phyloP scores from a whole-genome alignment of 176 grass and related monocot genomes.

The Canna indica region DNA sequence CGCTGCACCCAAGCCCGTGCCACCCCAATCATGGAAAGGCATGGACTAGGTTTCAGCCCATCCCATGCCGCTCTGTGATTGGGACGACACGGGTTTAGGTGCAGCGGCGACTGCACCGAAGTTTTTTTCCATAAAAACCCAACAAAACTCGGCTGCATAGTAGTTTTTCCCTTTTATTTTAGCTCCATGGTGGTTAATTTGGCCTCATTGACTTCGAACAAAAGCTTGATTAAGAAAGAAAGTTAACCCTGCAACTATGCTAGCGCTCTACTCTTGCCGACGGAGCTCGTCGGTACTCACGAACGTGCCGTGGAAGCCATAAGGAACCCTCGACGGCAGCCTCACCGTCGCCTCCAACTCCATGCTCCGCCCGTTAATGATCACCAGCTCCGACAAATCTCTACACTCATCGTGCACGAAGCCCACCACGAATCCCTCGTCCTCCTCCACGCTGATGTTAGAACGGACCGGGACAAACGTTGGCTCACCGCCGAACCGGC shows the following conservation, averaged over 20 bases:
- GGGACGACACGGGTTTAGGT: no score
- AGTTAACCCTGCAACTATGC: neutral
- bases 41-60: no score
- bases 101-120: no score
- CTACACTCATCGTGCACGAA: slow-evolving; percentile 1
- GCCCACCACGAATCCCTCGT: slow-evolving; percentile 5
- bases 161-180: no score
- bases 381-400: neutral
- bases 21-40: no score
- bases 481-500: slow-evolving; percentile 10
- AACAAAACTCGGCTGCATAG: no score
- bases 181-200: no score
- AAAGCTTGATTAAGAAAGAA: no score
- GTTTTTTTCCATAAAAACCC: no score
- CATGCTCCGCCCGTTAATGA: slow-evolving; percentile 9
- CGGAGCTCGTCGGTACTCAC: neutral
- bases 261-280: neutral
- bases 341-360: slow-evolving; percentile 4
- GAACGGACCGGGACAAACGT: neutral
- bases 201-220: no score
- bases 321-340: slow-evolving; percentile 6
- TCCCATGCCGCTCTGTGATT: no score
- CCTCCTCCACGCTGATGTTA: neutral
- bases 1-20: no score
- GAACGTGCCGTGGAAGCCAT: slow-evolving; percentile 12